Percentiles rank a stretch among this genome's conserved stretches.
Evolutionary conservation across 805 yeast species (phyloP).

Genomic region (Ogataea henricii): DNA sequence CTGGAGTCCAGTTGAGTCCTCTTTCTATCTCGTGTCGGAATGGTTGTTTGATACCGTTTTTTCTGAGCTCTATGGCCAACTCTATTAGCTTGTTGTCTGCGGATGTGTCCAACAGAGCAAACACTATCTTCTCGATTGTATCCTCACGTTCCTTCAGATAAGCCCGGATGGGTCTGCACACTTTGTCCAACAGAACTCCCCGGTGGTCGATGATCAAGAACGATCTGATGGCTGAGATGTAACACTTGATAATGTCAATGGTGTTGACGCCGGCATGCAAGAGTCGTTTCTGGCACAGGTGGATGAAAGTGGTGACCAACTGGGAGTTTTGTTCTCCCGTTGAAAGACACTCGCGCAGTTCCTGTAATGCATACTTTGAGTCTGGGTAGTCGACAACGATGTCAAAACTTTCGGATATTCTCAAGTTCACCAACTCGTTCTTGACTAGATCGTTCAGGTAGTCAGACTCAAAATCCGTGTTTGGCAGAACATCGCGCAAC

Average conservation of each 20-base stretch:
- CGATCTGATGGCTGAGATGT: slow-evolving; percentile 69
- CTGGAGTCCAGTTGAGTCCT: slow-evolving; percentile 74
- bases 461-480: slow-evolving; percentile 14
- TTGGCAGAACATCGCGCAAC: slow-evolving; percentile 21
- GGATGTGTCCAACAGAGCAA: slow-evolving; percentile 61
- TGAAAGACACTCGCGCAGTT: slow-evolving; percentile 54
- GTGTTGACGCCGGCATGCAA: slow-evolving; percentile 86
- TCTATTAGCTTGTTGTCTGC: slow-evolving; percentile 48
- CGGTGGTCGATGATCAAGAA: slow-evolving; percentile 81
- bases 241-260: slow-evolving; percentile 64
- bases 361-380: slow-evolving; percentile 55
- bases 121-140: slow-evolving; percentile 66
- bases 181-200: slow-evolving; percentile 79
- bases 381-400: slow-evolving; percentile 56
- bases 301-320: slow-evolving; percentile 53
- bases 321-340: slow-evolving; percentile 50
- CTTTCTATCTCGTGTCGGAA: slow-evolving; percentile 41
- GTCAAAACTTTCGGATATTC: slow-evolving; percentile 60
- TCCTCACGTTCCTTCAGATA: slow-evolving; percentile 76
- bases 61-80: slow-evolving; percentile 53
- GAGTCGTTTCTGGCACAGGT: slow-evolving; percentile 45
- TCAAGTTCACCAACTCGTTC: slow-evolving; percentile 37
- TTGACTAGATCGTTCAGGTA: slow-evolving; percentile 25
- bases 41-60: slow-evolving; percentile 31
- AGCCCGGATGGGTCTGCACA: slow-evolving; percentile 71